These are phyloP conservation scores for Pyronema domesticum DNA, from an alignment of 495 filamentous ascomycete species.

Conservation along the genomic window DNA sequence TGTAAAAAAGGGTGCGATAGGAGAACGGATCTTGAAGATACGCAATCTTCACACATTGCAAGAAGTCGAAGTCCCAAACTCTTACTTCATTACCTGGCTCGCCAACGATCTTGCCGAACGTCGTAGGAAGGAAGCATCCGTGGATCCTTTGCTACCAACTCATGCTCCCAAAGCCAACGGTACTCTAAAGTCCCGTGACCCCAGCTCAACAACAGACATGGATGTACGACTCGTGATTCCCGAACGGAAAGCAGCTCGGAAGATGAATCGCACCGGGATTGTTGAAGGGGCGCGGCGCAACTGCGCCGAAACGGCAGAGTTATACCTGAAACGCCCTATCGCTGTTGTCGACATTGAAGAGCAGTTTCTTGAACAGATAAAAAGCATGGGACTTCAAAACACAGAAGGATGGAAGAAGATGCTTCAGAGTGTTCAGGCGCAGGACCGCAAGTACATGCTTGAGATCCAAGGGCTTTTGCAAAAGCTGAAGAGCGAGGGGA, in stretches of 20 bases:
- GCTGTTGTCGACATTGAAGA: conserved; percentile 79
- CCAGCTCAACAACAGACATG: conserved; percentile 22
- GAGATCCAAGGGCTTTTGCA: conserved; percentile 67
- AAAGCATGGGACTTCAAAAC: conserved; percentile 56
- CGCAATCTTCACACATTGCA: conserved; percentile 58
- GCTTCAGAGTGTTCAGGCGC: conserved; percentile 57
- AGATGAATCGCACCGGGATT: conserved; percentile 68
- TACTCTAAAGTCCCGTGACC: too few relatives aligned
- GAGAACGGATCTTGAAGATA: conserved; percentile 53
- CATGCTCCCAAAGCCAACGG: too few relatives aligned
- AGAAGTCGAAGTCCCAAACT: conserved; percentile 57
- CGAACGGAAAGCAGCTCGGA: conserved; percentile 61
- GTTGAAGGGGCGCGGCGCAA: conserved; percentile 60
- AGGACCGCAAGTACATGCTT: conserved; percentile 68
- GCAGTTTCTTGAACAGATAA: conserved; percentile 63
- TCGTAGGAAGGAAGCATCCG: conserved; percentile 35
- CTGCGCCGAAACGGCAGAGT: conserved; percentile 43
- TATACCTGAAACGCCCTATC: conserved; percentile 50
- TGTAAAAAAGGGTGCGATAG: conserved; percentile 57
- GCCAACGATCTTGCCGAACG: conserved; percentile 68
- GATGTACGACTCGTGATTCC: conserved; percentile 70
- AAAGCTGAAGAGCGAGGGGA: conserved; percentile 38
- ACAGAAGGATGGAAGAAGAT: conserved; percentile 70
- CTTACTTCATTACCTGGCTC: conserved; percentile 65
- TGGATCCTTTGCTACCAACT: too few relatives aligned